phyloP scores from a whole-genome alignment of 257 asterid species.

The Eustoma russellianum region DNA sequence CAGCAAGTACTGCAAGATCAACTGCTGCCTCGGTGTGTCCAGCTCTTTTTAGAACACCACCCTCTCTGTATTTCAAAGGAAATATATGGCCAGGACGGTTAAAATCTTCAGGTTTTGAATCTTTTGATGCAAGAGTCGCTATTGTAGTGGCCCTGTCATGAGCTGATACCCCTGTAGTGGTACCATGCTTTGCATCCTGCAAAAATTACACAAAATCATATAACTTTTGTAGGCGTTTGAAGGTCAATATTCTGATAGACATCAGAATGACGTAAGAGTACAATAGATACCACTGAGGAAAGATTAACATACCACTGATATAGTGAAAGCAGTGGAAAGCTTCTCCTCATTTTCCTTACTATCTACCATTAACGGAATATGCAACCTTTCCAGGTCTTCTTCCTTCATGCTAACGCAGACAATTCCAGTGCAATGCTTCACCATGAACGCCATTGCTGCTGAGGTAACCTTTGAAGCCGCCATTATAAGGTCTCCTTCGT shows the following conservation, averaged over 20 bases:
- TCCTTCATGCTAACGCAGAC: constrained; percentile 98
- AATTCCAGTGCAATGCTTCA: constrained; percentile 94
- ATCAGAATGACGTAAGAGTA: not conserved
- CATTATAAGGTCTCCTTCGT: constrained; percentile 96
- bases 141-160: constrained; percentile 85
- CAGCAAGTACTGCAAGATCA: constrained; percentile 83
- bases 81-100: constrained; percentile 98
- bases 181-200: constrained; percentile 93
- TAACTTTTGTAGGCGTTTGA: no score
- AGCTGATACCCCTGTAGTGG: constrained; percentile 97
- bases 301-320: constrained; percentile 71
- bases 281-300: not conserved
- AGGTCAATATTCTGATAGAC: not conserved
- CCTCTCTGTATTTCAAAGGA: constrained; percentile 82
- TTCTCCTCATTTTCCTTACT: constrained; percentile 89
- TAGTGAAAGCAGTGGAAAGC: constrained; percentile 83
- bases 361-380: constrained; percentile 85
- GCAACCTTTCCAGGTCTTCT: constrained; percentile 76
- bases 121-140: constrained; percentile 71
- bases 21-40: constrained; percentile 99
- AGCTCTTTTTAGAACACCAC: constrained; percentile 96
- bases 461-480: constrained; percentile 93
- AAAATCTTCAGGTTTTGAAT: constrained; percentile 83
- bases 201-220: not conserved
- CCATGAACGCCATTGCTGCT: constrained; percentile 97